phyloP scores from a whole-genome alignment of 352 stramenopile genomes.

The Globisporangium paddicum region DNA sequence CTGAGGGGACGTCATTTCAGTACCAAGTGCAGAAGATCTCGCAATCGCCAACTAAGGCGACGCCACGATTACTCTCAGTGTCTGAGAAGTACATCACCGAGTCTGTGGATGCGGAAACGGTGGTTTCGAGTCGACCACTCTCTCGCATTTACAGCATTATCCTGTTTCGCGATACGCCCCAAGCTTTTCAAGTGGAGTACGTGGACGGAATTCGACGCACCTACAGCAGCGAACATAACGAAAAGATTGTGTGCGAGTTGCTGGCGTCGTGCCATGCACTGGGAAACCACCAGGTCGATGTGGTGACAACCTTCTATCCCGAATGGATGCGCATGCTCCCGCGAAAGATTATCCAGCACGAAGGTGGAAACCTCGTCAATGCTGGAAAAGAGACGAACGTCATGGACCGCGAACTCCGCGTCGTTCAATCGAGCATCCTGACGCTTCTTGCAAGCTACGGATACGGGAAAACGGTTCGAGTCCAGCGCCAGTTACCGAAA shows the following conservation, averaged over 20 bases:
- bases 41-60: slow-evolving; percentile 30
- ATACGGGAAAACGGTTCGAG: slow-evolving; percentile 54
- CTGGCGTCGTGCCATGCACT: slow-evolving; percentile 70
- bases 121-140: slow-evolving; percentile 72
- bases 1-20: slow-evolving; percentile 51
- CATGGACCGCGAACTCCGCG: slow-evolving; percentile 64
- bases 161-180: slow-evolving; percentile 50
- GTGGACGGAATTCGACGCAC: slow-evolving; percentile 67
- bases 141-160: slow-evolving; percentile 66
- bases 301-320: slow-evolving; percentile 38
- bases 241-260: slow-evolving; percentile 76
- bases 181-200: slow-evolving; percentile 73
- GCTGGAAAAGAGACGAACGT: slow-evolving; percentile 35
- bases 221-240: slow-evolving; percentile 57
- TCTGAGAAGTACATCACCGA: slow-evolving; percentile 74
- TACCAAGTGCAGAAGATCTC: slow-evolving; percentile 66
- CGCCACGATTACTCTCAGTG: slow-evolving; percentile 43
- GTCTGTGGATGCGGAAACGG: slow-evolving; percentile 35
- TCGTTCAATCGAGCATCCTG: slow-evolving; percentile 59
- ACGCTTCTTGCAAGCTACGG: slow-evolving; percentile 53
- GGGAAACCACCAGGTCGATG: slow-evolving; percentile 62
- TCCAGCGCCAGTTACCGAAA: slow-evolving; percentile 55
- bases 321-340: slow-evolving; percentile 71
- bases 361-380: slow-evolving; percentile 48
- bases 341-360: slow-evolving; percentile 62